These are phyloP conservation scores for Scheffersomyces illinoinensis DNA, from an alignment of 1,139 yeast genomes.

Conservation along the genomic window DNA sequence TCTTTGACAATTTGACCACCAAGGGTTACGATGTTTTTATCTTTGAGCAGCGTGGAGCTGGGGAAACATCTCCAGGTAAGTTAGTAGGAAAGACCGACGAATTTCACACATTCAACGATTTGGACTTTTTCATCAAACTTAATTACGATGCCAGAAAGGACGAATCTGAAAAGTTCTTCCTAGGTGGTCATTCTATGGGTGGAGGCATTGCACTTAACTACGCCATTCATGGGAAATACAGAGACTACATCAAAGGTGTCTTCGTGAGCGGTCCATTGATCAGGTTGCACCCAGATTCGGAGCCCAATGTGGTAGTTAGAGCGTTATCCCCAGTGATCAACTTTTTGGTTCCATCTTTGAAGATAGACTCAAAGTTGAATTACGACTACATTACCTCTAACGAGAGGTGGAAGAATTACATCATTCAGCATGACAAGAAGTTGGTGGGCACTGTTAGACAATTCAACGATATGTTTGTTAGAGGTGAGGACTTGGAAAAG, in stretches of 20 bases:
- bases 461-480: slow-evolving; percentile 61
- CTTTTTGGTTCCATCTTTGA: slow-evolving; percentile 51
- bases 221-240: slow-evolving; percentile 63
- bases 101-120: slow-evolving; percentile 59
- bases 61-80: slow-evolving; percentile 65
- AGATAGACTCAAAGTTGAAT: slow-evolving; percentile 58
- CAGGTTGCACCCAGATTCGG: slow-evolving; percentile 55
- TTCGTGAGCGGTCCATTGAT: slow-evolving; percentile 71
- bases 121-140: slow-evolving; percentile 60
- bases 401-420: slow-evolving; percentile 45
- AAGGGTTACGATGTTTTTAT: slow-evolving; percentile 73
- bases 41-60: slow-evolving; percentile 90
- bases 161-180: slow-evolving; percentile 45
- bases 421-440: slow-evolving; percentile 37
- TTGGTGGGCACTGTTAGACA: slow-evolving; percentile 45
- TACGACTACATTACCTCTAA: slow-evolving; percentile 59
- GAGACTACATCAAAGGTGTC: slow-evolving; percentile 54
- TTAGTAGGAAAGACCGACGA: slow-evolving; percentile 70
- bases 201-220: slow-evolving; percentile 82
- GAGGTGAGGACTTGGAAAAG: slow-evolving; percentile 57
- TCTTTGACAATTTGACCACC: slow-evolving; percentile 57
- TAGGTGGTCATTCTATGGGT: slow-evolving; percentile 96
- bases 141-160: slow-evolving; percentile 26
- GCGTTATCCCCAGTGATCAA: slow-evolving; percentile 50
- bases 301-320: slow-evolving; percentile 53